These are phyloP conservation scores for Trichoderma harzianum DNA, from an alignment of 2,329 filamentous ascomycete species.

Conservation along the genomic window DNA sequence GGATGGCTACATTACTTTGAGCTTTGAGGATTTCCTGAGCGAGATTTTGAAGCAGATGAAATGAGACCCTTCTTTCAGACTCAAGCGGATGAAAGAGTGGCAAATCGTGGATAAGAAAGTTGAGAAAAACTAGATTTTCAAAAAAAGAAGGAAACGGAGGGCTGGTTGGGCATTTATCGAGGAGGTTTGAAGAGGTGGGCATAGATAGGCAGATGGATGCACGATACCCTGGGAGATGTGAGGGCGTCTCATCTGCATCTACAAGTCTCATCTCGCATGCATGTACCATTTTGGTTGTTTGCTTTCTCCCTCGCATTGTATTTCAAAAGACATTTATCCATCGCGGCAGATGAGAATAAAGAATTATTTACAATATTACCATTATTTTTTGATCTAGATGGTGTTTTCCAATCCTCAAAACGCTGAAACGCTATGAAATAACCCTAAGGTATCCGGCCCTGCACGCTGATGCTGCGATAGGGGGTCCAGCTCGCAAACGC, in stretches of 20 bases:
- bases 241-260: conserved; percentile 12
- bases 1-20: conserved; percentile 84
- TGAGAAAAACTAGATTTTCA: background rate
- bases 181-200: background rate
- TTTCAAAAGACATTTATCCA: background rate
- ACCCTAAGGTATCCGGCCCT: background rate
- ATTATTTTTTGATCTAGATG: no score
- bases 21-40: conserved; percentile 77
- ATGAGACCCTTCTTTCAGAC: background rate
- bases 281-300: background rate
- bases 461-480: background rate
- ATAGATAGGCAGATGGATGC: background rate
- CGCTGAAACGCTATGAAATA: background rate
- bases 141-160: background rate
- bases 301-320: background rate
- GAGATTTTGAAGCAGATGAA: conserved; percentile 62
- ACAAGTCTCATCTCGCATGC: background rate
- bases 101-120: background rate
- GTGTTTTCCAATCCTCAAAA: background rate
- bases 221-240: conserved; percentile 18
- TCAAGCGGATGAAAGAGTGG: background rate
- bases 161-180: background rate
- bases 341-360: background rate
- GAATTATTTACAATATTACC: background rate
- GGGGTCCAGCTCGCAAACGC: conserved; percentile 28